Evolutionary conservation across 2,329 filamentous ascomycete genomes (phyloP), one percentile per base, ranked within the genome.

Genomic region (Penicillium psychrosexuale): DNA sequence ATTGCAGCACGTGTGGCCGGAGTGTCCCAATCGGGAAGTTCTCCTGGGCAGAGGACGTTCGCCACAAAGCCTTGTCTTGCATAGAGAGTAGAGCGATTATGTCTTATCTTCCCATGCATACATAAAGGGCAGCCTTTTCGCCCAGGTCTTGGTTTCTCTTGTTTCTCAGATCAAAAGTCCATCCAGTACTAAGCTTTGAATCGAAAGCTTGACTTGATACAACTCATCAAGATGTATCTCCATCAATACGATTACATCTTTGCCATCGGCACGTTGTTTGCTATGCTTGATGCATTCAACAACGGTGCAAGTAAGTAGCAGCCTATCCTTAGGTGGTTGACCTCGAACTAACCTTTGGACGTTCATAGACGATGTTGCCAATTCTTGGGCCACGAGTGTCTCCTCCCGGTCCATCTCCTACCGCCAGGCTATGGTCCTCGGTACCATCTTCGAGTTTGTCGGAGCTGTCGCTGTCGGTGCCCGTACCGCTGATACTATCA

Each of bases 381-480:
- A 93, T 75, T 78, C 89, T 47, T 92, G 88, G 86, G 89, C 89
- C 8, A 92, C 89, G 64, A 87, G 84, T 66, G 88, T 92, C 56
- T 91, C 89, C 19, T 91, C 89, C n/a, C 78, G 89, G 51, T 91
- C 89, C 61, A 62, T 71, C 55, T 66, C 66, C 24, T 71, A 71
- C 39, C 61, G 68, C 15, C 67, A 69, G 60, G 69, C 69, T 24
- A 71, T 71, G 69, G 38, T 71, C 19, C 66, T 88, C 45, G 83
- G 84, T 45, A 81, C 82, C 44, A 72, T 89, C 59, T 89, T 89
- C 72, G 87, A 90, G 71, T 78, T 89, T 72, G 72, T 84, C 44
- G 87, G 86, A 44, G 86, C 86, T 60, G 77, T 89, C 63, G 78
- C 83, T 4, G 85, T 88, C 59, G 87, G 85, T 51, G 84, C 84